These are phyloP conservation scores for Pichia paraexigua DNA, from an alignment of 805 yeast species.

Conservation along the genomic window DNA sequence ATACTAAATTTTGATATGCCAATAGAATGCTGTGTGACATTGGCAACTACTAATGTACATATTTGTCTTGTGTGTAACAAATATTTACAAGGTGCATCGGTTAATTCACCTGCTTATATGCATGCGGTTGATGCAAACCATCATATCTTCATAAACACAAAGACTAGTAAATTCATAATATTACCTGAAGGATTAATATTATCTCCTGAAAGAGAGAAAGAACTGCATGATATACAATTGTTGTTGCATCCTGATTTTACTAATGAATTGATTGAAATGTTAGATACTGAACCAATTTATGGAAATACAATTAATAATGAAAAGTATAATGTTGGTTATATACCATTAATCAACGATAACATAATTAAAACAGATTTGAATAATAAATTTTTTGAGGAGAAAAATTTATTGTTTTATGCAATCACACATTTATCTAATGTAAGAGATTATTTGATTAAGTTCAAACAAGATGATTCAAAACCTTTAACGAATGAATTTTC, in stretches of 20 bases:
- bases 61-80: conserved; percentile 71
- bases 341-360: conserved; percentile 53
- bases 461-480: conserved; percentile 15
- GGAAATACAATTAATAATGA: conserved; percentile 38
- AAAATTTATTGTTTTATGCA: conserved; percentile 47
- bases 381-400: not conserved
- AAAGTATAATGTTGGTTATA: conserved; percentile 51
- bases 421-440: conserved; percentile 46
- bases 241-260: conserved; percentile 46
- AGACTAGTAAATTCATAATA: conserved; percentile 39
- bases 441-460: conserved; percentile 37
- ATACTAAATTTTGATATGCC: conserved; percentile 63
- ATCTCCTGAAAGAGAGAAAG: conserved; percentile 20
- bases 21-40: conserved; percentile 54
- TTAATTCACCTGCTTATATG: conserved; percentile 54
- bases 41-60: conserved; percentile 55
- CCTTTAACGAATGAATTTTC: conserved; percentile 36
- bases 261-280: conserved; percentile 23
- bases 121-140: conserved; percentile 61
- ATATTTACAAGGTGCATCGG: conserved; percentile 60
- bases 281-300: conserved; percentile 19
- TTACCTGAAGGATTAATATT: conserved; percentile 58
- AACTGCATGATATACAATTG: conserved; percentile 44
- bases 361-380: conserved; percentile 27
- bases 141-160: conserved; percentile 53